phyloP scores from a whole-genome alignment of 2,329 filamentous ascomycete genomes.

The Hymenoscyphus fraxineus region DNA sequence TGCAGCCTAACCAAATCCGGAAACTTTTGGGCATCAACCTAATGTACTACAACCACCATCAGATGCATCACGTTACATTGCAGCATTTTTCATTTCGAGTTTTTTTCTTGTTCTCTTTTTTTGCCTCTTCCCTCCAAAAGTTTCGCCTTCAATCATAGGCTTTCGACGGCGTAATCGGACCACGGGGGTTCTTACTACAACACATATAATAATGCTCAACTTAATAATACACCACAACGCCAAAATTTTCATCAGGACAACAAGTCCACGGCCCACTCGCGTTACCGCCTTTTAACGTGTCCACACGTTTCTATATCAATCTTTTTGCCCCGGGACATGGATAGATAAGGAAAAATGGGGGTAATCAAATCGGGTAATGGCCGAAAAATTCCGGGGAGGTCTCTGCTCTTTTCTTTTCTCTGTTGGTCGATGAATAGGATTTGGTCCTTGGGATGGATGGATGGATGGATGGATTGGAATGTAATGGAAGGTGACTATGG shows the following conservation, averaged over 20 bases:
- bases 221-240: constrained; percentile 1
- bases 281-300: not conserved
- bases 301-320: not conserved
- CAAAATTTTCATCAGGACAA: not conserved
- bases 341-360: constrained; percentile 2
- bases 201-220: constrained; percentile 3
- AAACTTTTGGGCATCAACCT: constrained; percentile 3
- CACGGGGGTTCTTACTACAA: not conserved
- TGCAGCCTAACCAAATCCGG: not conserved
- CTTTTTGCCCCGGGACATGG: not conserved
- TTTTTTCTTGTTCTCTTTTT: not conserved
- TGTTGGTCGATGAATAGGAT: too few species aligned
- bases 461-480: too few species aligned
- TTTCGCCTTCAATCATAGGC: constrained; percentile 1
- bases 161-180: not conserved
- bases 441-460: too few species aligned
- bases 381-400: not conserved
- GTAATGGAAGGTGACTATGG: too few species aligned
- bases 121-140: constrained; percentile 4
- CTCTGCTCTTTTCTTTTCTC: too few species aligned
- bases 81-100: not conserved
- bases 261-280: not conserved
- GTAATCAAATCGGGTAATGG: not conserved
- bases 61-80: constrained; percentile 8
- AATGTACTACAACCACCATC: constrained; percentile 14